Evolutionary conservation across 768 basidiomycete genomes (phyloP), one percentile per base, ranked within the genome.

Genomic region (Rhizopogon vinicolor): DNA sequence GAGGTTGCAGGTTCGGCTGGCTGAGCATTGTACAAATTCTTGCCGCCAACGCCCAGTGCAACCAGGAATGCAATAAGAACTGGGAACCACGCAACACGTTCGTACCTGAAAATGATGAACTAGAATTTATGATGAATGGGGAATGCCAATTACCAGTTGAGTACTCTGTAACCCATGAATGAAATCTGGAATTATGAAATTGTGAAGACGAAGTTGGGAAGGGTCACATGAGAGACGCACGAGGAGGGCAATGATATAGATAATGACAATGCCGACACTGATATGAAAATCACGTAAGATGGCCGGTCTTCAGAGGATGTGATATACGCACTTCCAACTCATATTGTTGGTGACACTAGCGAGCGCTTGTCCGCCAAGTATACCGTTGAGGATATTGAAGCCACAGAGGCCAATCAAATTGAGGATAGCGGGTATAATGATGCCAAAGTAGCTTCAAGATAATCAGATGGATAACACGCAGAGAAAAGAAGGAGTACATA

Each of bases 221-320:
- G 31, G 28, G 12, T 41, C 39, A 46, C 45, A 39, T 44, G 45
- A 31, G 57, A 43, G 53, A 75, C 74, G 54, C 64, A 83, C 74
- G 22, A 87, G 57, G 31, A 93, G 79, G 2, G 89, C 85, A 33
- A 90, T 73, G 31, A 87, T 57, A 0, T 81, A 79, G 41, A 93
- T 84, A 50, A 94, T 83, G 33, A 91, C 86, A 53, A 93, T 93
- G 2, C 92, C 92, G 28, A 94, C 84, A 50, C 86, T 89, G 58
- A 29, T 31, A 50, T 42, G 12, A 33, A 35, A 53, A 59, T 53
- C 41, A 42, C 19, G 29, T 69, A 37, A 65, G 53, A 0, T 12
- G 2, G 35, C 12, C 18, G 1, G 48, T 60, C 49, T 52, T 39
- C 52, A 55, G 40, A 18, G 56, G 49, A 46, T 40, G 46, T 44